phyloP scores from a whole-genome alignment of 1,284 basidiomycete species.

The Melampsora larici-populina region DNA sequence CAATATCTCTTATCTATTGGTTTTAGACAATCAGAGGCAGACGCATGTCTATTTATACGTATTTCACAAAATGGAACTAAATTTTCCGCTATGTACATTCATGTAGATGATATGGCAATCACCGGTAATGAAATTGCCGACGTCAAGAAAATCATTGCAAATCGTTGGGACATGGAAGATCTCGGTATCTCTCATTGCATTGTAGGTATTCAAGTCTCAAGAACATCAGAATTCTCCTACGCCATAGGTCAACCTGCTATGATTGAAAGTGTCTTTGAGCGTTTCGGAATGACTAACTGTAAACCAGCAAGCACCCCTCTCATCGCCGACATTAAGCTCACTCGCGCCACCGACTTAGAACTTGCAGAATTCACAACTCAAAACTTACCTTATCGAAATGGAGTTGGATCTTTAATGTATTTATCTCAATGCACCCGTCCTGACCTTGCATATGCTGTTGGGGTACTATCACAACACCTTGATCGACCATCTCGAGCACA shows the following conservation, averaged over 20 bases:
- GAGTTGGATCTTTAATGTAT: too few relatives aligned
- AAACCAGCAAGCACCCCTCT: neutral
- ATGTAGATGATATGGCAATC: too few relatives aligned
- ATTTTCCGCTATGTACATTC: neutral
- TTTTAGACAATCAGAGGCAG: too few relatives aligned
- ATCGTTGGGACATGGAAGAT: neutral
- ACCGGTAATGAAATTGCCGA: neutral
- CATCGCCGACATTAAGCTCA: neutral
- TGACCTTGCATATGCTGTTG: neutral
- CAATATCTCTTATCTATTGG: neutral
- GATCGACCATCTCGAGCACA: neutral
- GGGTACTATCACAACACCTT: constrained; percentile 11
- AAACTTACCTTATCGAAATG: neutral
- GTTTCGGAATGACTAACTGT: neutral
- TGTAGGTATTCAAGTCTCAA: neutral
- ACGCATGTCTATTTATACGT: neutral
- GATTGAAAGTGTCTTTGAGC: too few relatives aligned
- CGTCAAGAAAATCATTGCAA: neutral
- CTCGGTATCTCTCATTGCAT: neutral
- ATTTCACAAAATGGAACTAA: neutral
- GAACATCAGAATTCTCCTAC: too few relatives aligned
- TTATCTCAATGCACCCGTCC: too few relatives aligned
- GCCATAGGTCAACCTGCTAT: too few relatives aligned
- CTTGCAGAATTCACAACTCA: neutral
- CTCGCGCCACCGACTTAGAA: neutral